Evolutionary conservation across 2,329 filamentous ascomycete genomes (phyloP), one percentile per base, ranked within the genome.

Genomic region (Fusarium dlaminii): DNA sequence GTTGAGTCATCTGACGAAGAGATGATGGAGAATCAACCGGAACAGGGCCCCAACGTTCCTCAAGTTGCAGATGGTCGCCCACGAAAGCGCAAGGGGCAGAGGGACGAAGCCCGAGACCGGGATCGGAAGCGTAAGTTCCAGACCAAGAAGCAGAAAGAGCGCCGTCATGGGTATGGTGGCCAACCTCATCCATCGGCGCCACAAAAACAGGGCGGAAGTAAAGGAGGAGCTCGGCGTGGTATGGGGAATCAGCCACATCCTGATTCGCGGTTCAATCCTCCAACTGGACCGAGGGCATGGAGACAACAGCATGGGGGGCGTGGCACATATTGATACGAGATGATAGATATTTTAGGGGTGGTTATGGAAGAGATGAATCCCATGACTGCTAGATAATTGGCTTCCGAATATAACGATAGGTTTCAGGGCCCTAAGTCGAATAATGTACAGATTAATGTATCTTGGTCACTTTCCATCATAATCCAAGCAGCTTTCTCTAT

Each of bases 1-100:
- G 5, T 6, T 17, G n/a, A 36, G n/a, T 5, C 1, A 11, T 36
- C 40, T 29, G 40, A 49, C 20, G 24, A 36, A 10, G 40, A 13
- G 7, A 17, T 14, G 12, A 14, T 3, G 4, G 12, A 8, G 17
- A 20, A n/a, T 1, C 40, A n/a, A 9, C n/a, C 0, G 0, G 10
- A 8, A 14, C 4, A 39, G 0, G 18, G 2, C 7, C 3, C 14
- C 14, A 6, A 10, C 1, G 7, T 29, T 22, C 10, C 34, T 18
- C 0, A 39, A 20, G 8, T 8, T 9, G 5, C 5, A 29, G 24
- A 3, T 29, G 14, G 34, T 6, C 34, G 6, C 12, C 34, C 10
- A 29, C 2, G 2, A 22, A 54, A 27, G 27, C 18, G 27, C 13
- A 48, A 29, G 27, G 24, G 18, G 8, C 22, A n/a, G 11, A 30